Evolutionary conservation across 2,329 filamentous ascomycete genomes (phyloP).

Genomic region (Fusarium sp.): DNA sequence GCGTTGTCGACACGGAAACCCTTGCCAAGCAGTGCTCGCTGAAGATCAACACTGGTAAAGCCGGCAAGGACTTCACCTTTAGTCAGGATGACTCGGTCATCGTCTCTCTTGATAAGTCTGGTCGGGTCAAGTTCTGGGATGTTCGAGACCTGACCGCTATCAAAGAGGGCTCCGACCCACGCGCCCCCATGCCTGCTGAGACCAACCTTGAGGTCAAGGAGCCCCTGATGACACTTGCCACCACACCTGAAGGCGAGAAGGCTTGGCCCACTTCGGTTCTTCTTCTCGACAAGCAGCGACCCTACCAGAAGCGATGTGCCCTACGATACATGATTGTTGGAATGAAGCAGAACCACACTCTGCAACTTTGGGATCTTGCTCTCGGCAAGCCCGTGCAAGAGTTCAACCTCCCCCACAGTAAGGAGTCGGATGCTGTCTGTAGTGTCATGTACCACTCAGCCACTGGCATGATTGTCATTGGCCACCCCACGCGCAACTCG

Average conservation of each 20-base stretch:
- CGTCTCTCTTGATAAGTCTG: conserved; percentile 95
- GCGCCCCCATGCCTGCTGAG: conserved; percentile 62
- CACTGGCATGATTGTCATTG: conserved; percentile 93
- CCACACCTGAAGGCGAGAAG: conserved; percentile 88
- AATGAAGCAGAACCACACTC: conserved; percentile 98
- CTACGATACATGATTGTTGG: conserved; percentile 96
- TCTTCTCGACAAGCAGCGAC: conserved; percentile 94
- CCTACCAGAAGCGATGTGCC: conserved; percentile 89
- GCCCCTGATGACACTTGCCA: conserved; percentile 86
- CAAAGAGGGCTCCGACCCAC: conserved; percentile 61
- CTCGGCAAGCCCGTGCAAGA: conserved; percentile 96
- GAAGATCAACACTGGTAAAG: conserved; percentile 96
- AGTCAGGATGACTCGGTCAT: conserved; percentile 96
- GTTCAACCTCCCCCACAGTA: conserved; percentile 93
- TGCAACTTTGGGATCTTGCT: conserved; percentile 97
- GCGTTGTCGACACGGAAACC: conserved; percentile 84
- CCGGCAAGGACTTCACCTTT: conserved; percentile 97
- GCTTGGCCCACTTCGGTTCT: conserved; percentile 96
- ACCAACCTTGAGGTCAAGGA: conserved; percentile 80
- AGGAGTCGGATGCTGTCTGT: conserved; percentile 97
- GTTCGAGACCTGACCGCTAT: conserved; percentile 77
- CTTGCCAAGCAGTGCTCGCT: conserved; percentile 87
- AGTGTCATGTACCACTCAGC: conserved; percentile 93
- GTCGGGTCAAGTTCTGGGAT: conserved; percentile 98
- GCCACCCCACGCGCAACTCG: conserved; percentile 95